Evolutionary conservation across 176 grass and related monocot genomes (phyloP).

Genomic region (Triticum turgidum): DNA sequence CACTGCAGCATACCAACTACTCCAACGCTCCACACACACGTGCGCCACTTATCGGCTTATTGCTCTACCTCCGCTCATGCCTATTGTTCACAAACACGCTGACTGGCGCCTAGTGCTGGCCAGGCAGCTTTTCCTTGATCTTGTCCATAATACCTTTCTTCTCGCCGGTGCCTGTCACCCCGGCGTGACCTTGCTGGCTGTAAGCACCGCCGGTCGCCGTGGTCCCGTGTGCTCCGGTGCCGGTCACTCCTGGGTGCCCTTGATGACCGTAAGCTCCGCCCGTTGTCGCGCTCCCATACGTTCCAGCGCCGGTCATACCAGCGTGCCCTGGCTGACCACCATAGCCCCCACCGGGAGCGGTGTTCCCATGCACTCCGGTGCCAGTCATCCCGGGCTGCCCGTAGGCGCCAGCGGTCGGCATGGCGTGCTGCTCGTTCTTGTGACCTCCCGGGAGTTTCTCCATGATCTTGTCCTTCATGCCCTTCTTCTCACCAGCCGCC

Average conservation of each 20-base stretch:
- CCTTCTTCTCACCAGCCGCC: constrained; percentile 36
- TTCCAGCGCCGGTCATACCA: background rate
- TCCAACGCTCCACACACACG: no score
- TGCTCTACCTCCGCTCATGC: background rate
- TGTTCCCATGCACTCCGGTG: background rate
- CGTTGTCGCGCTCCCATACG: background rate
- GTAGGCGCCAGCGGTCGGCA: background rate
- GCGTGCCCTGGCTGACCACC: background rate
- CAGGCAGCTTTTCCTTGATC: constrained; percentile 76
- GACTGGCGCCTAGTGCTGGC: constrained; percentile 12
- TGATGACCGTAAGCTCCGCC: background rate
- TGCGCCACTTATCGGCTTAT: background rate
- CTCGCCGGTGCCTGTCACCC: constrained; percentile 17
- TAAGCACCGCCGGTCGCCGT: background rate
- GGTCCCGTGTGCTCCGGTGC: background rate
- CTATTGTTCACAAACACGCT: background rate
- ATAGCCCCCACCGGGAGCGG: background rate
- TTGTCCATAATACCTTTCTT: constrained; percentile 67
- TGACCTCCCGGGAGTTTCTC: constrained; percentile 51
- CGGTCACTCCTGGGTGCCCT: background rate
- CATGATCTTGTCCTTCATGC: constrained; percentile 65
- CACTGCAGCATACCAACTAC: no score
- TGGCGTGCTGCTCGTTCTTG: background rate
- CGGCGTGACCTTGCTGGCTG: background rate
- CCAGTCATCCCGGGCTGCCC: constrained; percentile 25